Conservation (phyloP, 179 eudicot genomes). For the Sideroxylon spinosum region DNA sequence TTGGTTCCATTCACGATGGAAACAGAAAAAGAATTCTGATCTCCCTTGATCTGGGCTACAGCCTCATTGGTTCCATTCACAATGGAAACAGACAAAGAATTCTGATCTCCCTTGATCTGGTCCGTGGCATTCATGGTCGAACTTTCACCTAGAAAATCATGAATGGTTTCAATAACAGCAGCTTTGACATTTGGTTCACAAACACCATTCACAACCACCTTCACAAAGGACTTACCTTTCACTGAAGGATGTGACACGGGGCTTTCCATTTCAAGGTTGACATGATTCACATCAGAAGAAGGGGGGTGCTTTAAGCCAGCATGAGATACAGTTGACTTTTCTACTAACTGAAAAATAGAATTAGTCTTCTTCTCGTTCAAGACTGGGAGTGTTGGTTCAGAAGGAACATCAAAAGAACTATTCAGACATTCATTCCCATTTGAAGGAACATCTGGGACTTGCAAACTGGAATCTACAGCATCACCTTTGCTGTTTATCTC, state of each 20-base stretch:
- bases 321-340: conserved; percentile 16
- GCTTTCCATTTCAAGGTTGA: conserved; percentile 14
- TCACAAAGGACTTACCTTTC: conserved; percentile 17
- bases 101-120: conserved; percentile 6
- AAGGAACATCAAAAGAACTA: conserved; percentile 20
- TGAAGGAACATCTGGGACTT: conserved; percentile 22
- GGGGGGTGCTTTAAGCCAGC: conserved; percentile 17
- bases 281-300: conserved; percentile 6
- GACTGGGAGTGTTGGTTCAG: conserved; percentile 21
- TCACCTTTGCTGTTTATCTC: conserved; percentile 25
- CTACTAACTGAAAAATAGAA: conserved; percentile 12
- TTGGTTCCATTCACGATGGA: not conserved
- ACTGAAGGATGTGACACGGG: conserved; percentile 22
- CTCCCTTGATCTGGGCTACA: conserved; percentile 1
- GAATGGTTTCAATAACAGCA: not conserved
- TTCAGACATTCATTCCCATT: conserved; percentile 17
- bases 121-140: not conserved
- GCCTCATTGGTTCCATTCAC: not conserved
- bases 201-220: conserved; percentile 9
- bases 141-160: conserved; percentile 1
- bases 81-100: not conserved
- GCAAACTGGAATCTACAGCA: conserved; percentile 25
- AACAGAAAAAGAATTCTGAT: not conserved
- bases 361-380: conserved; percentile 19
- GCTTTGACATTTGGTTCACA: not conserved